Conservation (phyloP, 768 basidiomycete species). For the Amanita exitialis region DNA sequence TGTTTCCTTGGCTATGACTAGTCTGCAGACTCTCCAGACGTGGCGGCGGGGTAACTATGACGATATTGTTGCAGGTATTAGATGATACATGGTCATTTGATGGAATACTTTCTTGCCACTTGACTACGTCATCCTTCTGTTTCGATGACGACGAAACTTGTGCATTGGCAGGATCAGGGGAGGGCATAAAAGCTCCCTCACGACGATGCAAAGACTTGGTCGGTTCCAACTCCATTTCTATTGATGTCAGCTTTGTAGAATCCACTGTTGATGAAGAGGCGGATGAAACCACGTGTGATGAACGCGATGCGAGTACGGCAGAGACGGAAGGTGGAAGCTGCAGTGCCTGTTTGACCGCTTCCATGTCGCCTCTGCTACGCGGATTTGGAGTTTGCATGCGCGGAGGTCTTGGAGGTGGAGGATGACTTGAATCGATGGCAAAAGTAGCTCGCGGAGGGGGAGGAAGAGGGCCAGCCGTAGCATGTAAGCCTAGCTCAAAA, state of each 20-base stretch:
- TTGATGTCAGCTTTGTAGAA: background rate
- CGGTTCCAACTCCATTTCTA: background rate
- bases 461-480: slow-evolving; percentile 66
- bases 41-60: slow-evolving; percentile 24
- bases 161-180: slow-evolving; percentile 12
- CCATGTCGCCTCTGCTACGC: slow-evolving; percentile 36
- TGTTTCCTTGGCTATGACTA: background rate
- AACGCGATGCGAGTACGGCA: slow-evolving; percentile 25
- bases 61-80: background rate
- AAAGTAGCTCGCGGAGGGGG: slow-evolving; percentile 54
- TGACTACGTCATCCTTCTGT: background rate
- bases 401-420: slow-evolving; percentile 52
- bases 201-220: slow-evolving; percentile 30
- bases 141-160: slow-evolving; percentile 6
- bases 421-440: slow-evolving; percentile 30
- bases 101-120: background rate
- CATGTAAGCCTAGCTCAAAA: slow-evolving; percentile 36
- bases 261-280: slow-evolving; percentile 5
- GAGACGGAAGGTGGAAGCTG: slow-evolving; percentile 49
- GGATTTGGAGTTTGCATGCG: slow-evolving; percentile 48
- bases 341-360: slow-evolving; percentile 48
- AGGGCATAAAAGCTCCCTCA: slow-evolving; percentile 62
- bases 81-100: background rate
- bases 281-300: slow-evolving; percentile 11
- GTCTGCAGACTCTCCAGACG: slow-evolving; percentile 17